Evolutionary conservation across 2,329 filamentous ascomycete genomes (phyloP), one percentile per base, ranked within the genome.

Genomic region (Capronia epimyces): DNA sequence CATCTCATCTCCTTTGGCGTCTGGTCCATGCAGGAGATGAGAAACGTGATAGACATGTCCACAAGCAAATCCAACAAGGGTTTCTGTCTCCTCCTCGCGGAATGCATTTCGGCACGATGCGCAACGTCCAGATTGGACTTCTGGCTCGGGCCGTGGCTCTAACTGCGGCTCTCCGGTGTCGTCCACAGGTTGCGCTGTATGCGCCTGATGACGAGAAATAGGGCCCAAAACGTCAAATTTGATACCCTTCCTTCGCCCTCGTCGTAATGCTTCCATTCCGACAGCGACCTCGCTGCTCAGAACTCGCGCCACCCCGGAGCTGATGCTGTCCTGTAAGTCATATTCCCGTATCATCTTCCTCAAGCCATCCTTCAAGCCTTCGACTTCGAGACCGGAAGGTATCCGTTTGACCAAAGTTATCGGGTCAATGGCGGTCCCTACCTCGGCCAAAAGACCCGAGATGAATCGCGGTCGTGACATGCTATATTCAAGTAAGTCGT

Each of bases 401-500:
- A 98, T 98, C 3, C 90, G 82, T 12, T 87, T 79, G 4, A 98
- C 88, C 2, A 98, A 80, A 13, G 85, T 86, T 56, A 97, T 91
- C 0, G 93, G 93, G 63, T 97, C 84, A 63, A 98, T 93, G 1
- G 89, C 82, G 1, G 90, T 97, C 29, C 93, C 93, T 1, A 95
- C 91, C 70, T 97, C 89, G 63, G 95, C 89, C 0, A 98, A 80
- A 2, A 98, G 74, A 0, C 87, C 90, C 10, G 88, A 84, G 60
- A 98, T 97, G 70, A 98, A 98, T 34, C 82, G 82, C 1, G 93
- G 93, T 65, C 96, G 95, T 70, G 96, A 89, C 93, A 98, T 97
- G 54, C 87, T 91, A 68, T 97, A 97, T 61, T 91, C 83, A 4
- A 98, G 79, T 6, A 98, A 76, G 63, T 97, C 90, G 58, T 95